Evolutionary conservation across 176 grass and related monocot species (phyloP), one percentile per base, ranked within the genome.

Genomic region (Canna indica): DNA sequence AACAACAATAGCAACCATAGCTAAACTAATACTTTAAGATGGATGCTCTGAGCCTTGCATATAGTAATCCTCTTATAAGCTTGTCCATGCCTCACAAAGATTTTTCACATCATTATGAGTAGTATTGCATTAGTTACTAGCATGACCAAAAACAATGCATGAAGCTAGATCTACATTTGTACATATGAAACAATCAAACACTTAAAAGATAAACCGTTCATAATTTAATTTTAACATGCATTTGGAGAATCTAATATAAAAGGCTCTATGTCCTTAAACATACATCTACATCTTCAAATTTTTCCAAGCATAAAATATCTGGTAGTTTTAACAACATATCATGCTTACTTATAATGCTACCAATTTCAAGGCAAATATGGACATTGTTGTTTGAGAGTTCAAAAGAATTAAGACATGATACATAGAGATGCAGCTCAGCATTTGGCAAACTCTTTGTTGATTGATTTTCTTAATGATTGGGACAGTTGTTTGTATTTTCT

Each of bases 351-450:
- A 59, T 78, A 0, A 2, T n/a, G 59, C 27, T 59, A 20, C 81
- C 83, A 53, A 83, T 78, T 8, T 82, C 48, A 58, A 90, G 74
- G 53, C 87, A 90, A 32, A 90, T 81, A 24, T 90, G 83, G 0
- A 90, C 50, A 36, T 90, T 83, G 0, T 83, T 90, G 7, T 78
- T 76, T 0, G 78, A 66, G 3, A 76, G 75, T 0, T 81, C 83
- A n/a, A 86, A 90, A 0, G 87, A 83, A 70, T 83, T 90, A n/a
- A 75, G 81, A 30, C 87, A 90, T 7, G 87, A 90, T 34, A 83
- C 87, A 35, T 83, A 90, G 48, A 90, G 83, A 46, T 90, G 83
- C 54, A 86, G 42, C 87, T 70, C 67, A 36, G 78, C 81, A 11
- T 76, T 4, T 11, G 81, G 81, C 83, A 83, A n/a, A 90, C 38